Conservation (phyloP, 495 filamentous ascomycete genomes). For the Neurospora sp. region DNA sequence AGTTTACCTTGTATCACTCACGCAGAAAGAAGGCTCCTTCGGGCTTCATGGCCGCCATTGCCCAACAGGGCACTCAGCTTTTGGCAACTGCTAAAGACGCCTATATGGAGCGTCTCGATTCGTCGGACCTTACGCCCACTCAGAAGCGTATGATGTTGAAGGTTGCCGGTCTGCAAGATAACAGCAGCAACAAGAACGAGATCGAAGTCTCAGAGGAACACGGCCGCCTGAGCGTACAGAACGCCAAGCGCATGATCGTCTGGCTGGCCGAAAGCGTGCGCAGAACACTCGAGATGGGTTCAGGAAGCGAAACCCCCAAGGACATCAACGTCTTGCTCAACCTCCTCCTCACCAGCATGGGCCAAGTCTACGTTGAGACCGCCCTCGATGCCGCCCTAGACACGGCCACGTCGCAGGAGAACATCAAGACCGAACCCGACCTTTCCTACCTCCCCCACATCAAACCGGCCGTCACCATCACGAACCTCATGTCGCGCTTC, state of each 20-base stretch:
- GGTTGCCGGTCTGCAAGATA: slow-evolving; percentile 60
- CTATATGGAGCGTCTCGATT: slow-evolving; percentile 76
- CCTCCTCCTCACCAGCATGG: slow-evolving; percentile 80
- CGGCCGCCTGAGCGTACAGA: slow-evolving; percentile 69
- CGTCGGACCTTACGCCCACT: slow-evolving; percentile 69
- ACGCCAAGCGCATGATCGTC: slow-evolving; percentile 90
- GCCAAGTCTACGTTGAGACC: slow-evolving; percentile 89
- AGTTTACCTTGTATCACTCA: slow-evolving; percentile 87
- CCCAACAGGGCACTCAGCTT: slow-evolving; percentile 77
- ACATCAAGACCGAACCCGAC: slow-evolving; percentile 74
- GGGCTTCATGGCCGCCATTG: slow-evolving; percentile 80
- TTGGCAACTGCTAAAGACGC: slow-evolving; percentile 72
- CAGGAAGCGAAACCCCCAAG: slow-evolving; percentile 80
- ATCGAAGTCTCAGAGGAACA: slow-evolving; percentile 87
- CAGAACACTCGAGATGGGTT: slow-evolving; percentile 80
- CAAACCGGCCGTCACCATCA: slow-evolving; percentile 74
- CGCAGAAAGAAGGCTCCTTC: slow-evolving; percentile 71
- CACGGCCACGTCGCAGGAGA: slow-evolving; percentile 63
- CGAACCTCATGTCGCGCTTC: slow-evolving; percentile 84
- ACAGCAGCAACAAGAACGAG: slow-evolving; percentile 51
- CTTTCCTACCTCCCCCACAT: slow-evolving; percentile 71
- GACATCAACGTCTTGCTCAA: slow-evolving; percentile 82
- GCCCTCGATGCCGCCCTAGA: slow-evolving; percentile 81
- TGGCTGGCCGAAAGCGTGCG: slow-evolving; percentile 97
- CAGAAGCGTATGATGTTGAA: slow-evolving; percentile 80